These are phyloP conservation scores for Plenodomus biglobosus DNA, from an alignment of 2,329 filamentous ascomycete species.

Conservation along the genomic window DNA sequence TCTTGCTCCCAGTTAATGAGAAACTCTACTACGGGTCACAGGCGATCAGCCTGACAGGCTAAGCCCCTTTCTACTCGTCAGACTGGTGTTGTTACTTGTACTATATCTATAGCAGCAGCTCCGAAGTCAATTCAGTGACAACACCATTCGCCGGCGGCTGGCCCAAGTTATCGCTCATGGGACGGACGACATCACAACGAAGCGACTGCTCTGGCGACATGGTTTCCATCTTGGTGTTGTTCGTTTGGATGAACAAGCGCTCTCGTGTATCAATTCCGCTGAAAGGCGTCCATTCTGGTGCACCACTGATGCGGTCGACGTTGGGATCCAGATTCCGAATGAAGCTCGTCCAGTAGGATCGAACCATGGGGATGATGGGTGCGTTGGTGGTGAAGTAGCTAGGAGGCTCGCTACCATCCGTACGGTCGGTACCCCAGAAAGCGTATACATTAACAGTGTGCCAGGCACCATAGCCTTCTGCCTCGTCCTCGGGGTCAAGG, in stretches of 20 bases:
- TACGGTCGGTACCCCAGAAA: constrained; percentile 66
- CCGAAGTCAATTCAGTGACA: constrained; percentile 7
- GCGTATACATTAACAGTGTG: constrained; percentile 68
- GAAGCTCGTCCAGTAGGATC: constrained; percentile 75
- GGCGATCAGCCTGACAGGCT: too few species aligned
- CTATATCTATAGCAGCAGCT: constrained; percentile 6
- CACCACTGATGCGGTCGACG: constrained; percentile 48
- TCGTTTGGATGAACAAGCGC: constrained; percentile 44
- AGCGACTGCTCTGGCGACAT: constrained; percentile 22
- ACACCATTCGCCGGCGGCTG: constrained; percentile 8
- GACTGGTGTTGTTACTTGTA: constrained; percentile 8
- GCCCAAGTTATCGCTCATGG: constrained; percentile 12
- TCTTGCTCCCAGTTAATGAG: too few species aligned
- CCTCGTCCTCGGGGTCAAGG: constrained; percentile 57
- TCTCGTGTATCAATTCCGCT: constrained; percentile 21
- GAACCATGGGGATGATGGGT: constrained; percentile 61
- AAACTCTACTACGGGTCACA: too few species aligned
- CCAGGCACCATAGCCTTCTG: constrained; percentile 62
- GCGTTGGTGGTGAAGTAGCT: constrained; percentile 62
- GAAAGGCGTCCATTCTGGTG: constrained; percentile 57
- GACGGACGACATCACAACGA: constrained; percentile 11
- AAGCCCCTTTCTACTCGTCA: too few species aligned
- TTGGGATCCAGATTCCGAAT: constrained; percentile 69
- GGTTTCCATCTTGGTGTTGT: constrained; percentile 45
- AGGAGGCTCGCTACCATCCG: constrained; percentile 51